These are phyloP conservation scores for Aspergillus amoenus DNA, from an alignment of 2,329 filamentous ascomycete genomes.

Conservation along the genomic window DNA sequence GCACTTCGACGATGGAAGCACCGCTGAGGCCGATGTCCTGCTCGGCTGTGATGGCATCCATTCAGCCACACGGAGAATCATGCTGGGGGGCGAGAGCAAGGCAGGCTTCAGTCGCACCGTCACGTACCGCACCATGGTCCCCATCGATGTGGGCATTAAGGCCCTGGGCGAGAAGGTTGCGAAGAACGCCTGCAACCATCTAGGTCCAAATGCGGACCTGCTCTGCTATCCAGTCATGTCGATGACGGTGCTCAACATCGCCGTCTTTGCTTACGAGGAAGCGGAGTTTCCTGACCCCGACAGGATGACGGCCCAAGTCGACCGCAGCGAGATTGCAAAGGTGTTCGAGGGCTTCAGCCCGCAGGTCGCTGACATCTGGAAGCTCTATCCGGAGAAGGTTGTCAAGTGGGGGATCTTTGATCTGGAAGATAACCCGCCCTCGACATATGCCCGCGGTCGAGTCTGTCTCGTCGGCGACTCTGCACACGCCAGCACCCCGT, in stretches of 20 bases:
- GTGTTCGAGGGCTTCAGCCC: slow-evolving; percentile 32
- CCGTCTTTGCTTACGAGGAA: slow-evolving; percentile 19
- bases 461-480: slow-evolving; percentile 15
- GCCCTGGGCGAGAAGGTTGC: slow-evolving; percentile 52
- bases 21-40: slow-evolving; percentile 40
- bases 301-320: slow-evolving; percentile 3
- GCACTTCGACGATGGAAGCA: slow-evolving; percentile 47
- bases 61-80: slow-evolving; percentile 51
- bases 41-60: slow-evolving; percentile 66
- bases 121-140: slow-evolving; percentile 61
- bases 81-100: slow-evolving; percentile 42
- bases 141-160: slow-evolving; percentile 54
- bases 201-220: slow-evolving; percentile 57
- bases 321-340: slow-evolving; percentile 5
- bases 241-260: slow-evolving; percentile 19
- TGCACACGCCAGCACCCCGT: slow-evolving; percentile 13
- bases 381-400: slow-evolving; percentile 42
- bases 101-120: slow-evolving; percentile 53
- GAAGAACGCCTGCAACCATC: slow-evolving; percentile 53
- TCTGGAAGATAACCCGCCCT: slow-evolving; percentile 4
- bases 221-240: slow-evolving; percentile 50
- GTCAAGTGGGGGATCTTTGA: slow-evolving; percentile 13
- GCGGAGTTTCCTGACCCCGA: slow-evolving; percentile 12
- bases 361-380: slow-evolving; percentile 37
- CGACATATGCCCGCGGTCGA: not conserved